Evolutionary conservation across 1,284 basidiomycete genomes (phyloP), one percentile per base, ranked within the genome.

Genomic region (Phellopilus nigrolimitatus): DNA sequence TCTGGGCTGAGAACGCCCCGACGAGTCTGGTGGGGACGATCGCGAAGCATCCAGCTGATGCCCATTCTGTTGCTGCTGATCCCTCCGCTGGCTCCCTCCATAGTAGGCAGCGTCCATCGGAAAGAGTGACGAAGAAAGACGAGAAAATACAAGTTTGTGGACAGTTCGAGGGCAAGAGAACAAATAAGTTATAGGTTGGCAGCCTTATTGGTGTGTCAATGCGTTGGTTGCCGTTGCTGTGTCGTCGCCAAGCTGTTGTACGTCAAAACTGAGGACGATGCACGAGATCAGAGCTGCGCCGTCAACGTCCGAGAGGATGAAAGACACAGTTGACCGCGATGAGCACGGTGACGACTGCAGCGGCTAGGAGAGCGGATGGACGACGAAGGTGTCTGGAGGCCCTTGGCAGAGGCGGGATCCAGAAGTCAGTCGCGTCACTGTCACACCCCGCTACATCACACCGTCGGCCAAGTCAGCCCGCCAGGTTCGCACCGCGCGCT

Each of bases 31-130:
- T 24, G 34, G 50, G 30, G 50, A 24, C 27, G 50, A 52, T 39
- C 44, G 50, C 50, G 39, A 31, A 47, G 50, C 37, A 52, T 52
- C 50, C 27, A 40, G 42, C 25, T 52, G 50, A 41, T 52, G 50
- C n/a, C 34, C 50, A 30, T 40, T 52, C 21, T 34, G 33, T 22
- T 46, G 50, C 10, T 46, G 43, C 19, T 48, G 38, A 15, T 52
- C 41, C 34, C 41, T 51, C 17, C 31, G 49, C 42, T 45, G 34
- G 21, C 22, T 38, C 27, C 19, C 43, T 27, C 25, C 37, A 19
- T 27, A 25, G 3, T 41, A 24, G 36, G 24, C 28, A 28, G 43
- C 5, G 24, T 42, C 30, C 44, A 46, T 52, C 30, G 43, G 15
- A 31, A 46, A 44, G 48, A 49, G 39, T 38, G 28, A 17, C 47